These are phyloP conservation scores for Eleusine coracana DNA, from an alignment of 176 grass and related monocot species.

Conservation along the genomic window DNA sequence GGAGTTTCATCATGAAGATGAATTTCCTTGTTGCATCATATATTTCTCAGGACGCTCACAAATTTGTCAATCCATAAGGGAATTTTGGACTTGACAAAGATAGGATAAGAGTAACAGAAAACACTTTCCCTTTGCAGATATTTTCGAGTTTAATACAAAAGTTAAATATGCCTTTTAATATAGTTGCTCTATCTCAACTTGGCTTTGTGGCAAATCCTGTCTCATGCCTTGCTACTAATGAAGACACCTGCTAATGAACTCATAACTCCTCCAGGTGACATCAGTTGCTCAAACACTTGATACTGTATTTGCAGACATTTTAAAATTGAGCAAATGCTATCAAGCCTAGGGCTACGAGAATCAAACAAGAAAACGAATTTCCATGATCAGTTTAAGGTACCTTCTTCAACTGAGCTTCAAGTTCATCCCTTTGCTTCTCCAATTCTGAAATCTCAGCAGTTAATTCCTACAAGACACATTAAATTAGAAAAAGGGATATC, in stretches of 20 bases:
- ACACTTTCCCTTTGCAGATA: slow-evolving; percentile 7
- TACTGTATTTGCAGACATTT: background rate
- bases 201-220: background rate
- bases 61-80: slow-evolving; percentile 7
- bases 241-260: slow-evolving; percentile 8
- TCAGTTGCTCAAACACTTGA: slow-evolving; percentile 20
- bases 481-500: background rate
- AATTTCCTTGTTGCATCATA: background rate
- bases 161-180: background rate
- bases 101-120: background rate
- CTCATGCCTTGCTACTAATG: background rate
- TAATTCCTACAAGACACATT: slow-evolving; percentile 68
- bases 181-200: background rate
- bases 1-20: background rate
- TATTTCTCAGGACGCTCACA: slow-evolving; percentile 1
- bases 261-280: background rate
- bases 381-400: slow-evolving; percentile 47
- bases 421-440: slow-evolving; percentile 91
- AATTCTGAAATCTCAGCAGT: slow-evolving; percentile 77
- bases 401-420: slow-evolving; percentile 97
- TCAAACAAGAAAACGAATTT: slow-evolving; percentile 6
- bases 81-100: background rate
- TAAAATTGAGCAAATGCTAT: background rate
- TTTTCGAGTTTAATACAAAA: background rate
- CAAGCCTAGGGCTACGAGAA: slow-evolving; percentile 25